Conservation (phyloP, 352 stramenopile species). For the Globisporangium emineosum region DNA sequence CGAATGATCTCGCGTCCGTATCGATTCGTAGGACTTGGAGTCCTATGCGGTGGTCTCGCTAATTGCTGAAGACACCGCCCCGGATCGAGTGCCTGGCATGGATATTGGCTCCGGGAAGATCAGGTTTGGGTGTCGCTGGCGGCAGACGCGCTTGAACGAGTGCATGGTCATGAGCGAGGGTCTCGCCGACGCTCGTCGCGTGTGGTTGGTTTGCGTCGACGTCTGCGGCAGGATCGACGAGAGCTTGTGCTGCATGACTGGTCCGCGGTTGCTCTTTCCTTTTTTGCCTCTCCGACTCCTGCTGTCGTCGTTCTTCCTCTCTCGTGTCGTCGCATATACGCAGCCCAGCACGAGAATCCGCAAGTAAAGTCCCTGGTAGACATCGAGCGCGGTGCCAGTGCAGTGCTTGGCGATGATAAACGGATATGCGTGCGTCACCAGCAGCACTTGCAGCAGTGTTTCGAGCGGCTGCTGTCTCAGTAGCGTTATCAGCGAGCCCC, state of each 20-base stretch:
- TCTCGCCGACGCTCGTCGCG: neutral
- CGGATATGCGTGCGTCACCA: constrained; percentile 28
- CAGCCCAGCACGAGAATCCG: constrained; percentile 20
- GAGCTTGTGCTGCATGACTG: neutral
- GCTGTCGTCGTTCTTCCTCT: constrained; percentile 9
- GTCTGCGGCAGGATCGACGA: neutral
- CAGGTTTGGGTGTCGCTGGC: neutral
- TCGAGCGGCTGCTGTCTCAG: constrained; percentile 22
- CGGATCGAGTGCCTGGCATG: neutral
- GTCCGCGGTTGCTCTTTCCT: neutral
- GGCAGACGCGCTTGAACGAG: constrained; percentile 6
- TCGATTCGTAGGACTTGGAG: no score
- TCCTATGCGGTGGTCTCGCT: no score
- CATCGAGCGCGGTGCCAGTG: neutral
- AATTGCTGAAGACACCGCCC: neutral
- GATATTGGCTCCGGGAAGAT: neutral
- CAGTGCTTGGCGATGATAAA: constrained; percentile 18
- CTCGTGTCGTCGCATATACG: constrained; percentile 20
- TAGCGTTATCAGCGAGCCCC: constrained; percentile 15
- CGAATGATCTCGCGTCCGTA: no score
- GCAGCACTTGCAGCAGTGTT: constrained; percentile 20
- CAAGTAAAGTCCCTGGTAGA: constrained; percentile 19
- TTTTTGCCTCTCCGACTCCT: neutral
- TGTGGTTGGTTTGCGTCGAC: neutral
- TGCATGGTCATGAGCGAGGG: constrained; percentile 1